These are phyloP conservation scores for Yamadazyma spencermartinsiae DNA, from an alignment of 1,139 yeast species.

Conservation along the genomic window DNA sequence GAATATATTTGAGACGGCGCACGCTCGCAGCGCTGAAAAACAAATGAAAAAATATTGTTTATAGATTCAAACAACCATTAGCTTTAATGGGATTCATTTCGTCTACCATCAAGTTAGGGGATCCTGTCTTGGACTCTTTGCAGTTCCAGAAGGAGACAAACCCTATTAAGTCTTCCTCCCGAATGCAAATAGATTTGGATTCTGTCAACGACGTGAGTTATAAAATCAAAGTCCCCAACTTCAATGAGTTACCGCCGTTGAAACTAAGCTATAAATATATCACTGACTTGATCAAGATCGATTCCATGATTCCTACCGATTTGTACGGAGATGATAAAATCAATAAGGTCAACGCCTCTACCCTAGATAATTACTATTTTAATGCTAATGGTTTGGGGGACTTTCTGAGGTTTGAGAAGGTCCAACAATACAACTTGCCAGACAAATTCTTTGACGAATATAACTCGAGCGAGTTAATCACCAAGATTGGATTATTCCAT, in stretches of 20 bases:
- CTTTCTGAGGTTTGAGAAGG: constrained; percentile 77
- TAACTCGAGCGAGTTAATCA: constrained; percentile 63
- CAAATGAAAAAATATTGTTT: constrained; percentile 4
- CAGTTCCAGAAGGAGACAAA: constrained; percentile 39
- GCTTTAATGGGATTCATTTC: constrained; percentile 21
- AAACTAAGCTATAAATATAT: constrained; percentile 46
- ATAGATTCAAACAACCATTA: background rate
- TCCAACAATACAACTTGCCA: constrained; percentile 71
- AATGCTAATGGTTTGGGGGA: constrained; percentile 42
- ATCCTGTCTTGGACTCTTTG: constrained; percentile 30
- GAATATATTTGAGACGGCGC: no score
- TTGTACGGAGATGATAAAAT: constrained; percentile 41
- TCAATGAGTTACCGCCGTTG: constrained; percentile 44
- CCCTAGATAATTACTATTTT: constrained; percentile 45
- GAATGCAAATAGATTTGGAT: constrained; percentile 40
- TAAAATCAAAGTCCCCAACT: constrained; percentile 46
- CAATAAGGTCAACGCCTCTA: constrained; percentile 37
- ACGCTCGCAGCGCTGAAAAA: constrained; percentile 1
- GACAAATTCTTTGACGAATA: constrained; percentile 80
- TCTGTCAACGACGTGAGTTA: constrained; percentile 44
- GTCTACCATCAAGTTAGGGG: constrained; percentile 38
- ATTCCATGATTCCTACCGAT: constrained; percentile 47
- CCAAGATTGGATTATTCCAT: constrained; percentile 83
- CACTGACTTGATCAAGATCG: constrained; percentile 45
- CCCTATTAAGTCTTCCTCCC: constrained; percentile 27